phyloP scores from a whole-genome alignment of 441 rosid genomes.

The Croton laevigatus region DNA sequence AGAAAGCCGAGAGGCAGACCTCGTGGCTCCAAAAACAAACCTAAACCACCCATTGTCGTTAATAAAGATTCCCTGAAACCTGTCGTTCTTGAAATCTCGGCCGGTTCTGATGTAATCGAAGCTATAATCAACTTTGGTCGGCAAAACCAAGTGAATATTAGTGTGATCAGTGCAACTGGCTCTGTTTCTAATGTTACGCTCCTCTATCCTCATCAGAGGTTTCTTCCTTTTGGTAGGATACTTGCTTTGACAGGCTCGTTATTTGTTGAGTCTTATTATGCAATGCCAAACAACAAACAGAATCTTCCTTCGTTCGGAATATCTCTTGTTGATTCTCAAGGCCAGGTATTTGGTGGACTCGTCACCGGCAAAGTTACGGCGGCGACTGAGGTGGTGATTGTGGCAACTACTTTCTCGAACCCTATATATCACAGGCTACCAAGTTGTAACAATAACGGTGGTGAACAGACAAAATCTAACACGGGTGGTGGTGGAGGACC shows the following conservation, averaged over 20 bases:
- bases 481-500: not conserved
- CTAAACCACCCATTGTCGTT: slow-evolving; percentile 40
- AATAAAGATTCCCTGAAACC: slow-evolving; percentile 38
- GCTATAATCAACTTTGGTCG: slow-evolving; percentile 31
- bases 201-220: slow-evolving; percentile 36
- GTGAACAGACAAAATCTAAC: slow-evolving; percentile 19
- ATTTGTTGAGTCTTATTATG: slow-evolving; percentile 20
- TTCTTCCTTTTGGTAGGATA: slow-evolving; percentile 36
- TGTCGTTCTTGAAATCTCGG: slow-evolving; percentile 39
- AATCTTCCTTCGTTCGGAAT: slow-evolving; percentile 27
- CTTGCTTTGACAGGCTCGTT: slow-evolving; percentile 37
- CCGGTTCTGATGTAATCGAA: slow-evolving; percentile 41
- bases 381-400: slow-evolving; percentile 34
- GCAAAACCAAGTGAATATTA: slow-evolving; percentile 26
- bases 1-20: slow-evolving; percentile 48
- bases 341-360: slow-evolving; percentile 46
- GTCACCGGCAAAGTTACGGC: slow-evolving; percentile 43
- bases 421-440: slow-evolving; percentile 33
- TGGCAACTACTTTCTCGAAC: slow-evolving; percentile 32
- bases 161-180: slow-evolving; percentile 38
- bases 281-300: not conserved
- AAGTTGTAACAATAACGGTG: slow-evolving; percentile 3
- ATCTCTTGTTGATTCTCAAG: slow-evolving; percentile 39
- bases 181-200: slow-evolving; percentile 38
- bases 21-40: slow-evolving; percentile 52